phyloP scores from a whole-genome alignment of 2,329 filamentous ascomycete genomes.

The Arthrinium phaeospermum region DNA sequence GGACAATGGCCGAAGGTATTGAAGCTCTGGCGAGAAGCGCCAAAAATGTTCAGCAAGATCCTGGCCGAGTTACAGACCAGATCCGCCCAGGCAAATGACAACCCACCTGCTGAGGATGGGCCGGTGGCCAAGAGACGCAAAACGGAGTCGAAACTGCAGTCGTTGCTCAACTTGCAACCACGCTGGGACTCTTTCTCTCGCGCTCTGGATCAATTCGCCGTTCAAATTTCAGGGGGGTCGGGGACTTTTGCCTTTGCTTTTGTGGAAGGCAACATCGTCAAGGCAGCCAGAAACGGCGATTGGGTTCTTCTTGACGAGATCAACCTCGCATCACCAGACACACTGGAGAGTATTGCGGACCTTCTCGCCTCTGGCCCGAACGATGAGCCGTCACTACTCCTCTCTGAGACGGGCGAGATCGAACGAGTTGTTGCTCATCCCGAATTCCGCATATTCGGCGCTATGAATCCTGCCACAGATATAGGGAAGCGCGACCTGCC shows the following conservation, averaged over 20 bases:
- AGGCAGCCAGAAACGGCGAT: slow-evolving; percentile 93
- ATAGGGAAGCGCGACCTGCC: slow-evolving; percentile 95
- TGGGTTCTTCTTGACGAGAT: slow-evolving; percentile 98
- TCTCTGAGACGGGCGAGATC: slow-evolving; percentile 93
- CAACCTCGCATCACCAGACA: slow-evolving; percentile 93
- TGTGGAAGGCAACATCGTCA: slow-evolving; percentile 93
- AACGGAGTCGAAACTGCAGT: slow-evolving; percentile 70
- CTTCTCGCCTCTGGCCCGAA: slow-evolving; percentile 76
- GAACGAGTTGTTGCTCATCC: slow-evolving; percentile 89
- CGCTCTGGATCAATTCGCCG: slow-evolving; percentile 78
- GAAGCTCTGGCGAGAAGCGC: slow-evolving; percentile 85
- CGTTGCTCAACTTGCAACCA: slow-evolving; percentile 60
- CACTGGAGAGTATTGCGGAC: slow-evolving; percentile 90
- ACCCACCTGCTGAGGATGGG: slow-evolving; percentile 51
- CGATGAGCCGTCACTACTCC: slow-evolving; percentile 78
- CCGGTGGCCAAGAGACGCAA: slow-evolving; percentile 74
- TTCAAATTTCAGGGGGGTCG: slow-evolving; percentile 75
- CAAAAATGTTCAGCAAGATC: slow-evolving; percentile 82
- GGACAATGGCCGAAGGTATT: slow-evolving; percentile 88
- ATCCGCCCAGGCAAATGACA: slow-evolving; percentile 42
- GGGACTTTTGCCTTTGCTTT: slow-evolving; percentile 92
- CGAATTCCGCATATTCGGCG: slow-evolving; percentile 94
- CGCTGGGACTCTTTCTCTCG: slow-evolving; percentile 83
- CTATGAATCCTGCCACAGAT: slow-evolving; percentile 99
- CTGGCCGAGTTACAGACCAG: slow-evolving; percentile 58